Percentiles rank a stretch among this genome's conserved stretches.
Evolutionary conservation across 2,329 filamentous ascomycete genomes (phyloP).

Genomic region (Trichoderma koningii): DNA sequence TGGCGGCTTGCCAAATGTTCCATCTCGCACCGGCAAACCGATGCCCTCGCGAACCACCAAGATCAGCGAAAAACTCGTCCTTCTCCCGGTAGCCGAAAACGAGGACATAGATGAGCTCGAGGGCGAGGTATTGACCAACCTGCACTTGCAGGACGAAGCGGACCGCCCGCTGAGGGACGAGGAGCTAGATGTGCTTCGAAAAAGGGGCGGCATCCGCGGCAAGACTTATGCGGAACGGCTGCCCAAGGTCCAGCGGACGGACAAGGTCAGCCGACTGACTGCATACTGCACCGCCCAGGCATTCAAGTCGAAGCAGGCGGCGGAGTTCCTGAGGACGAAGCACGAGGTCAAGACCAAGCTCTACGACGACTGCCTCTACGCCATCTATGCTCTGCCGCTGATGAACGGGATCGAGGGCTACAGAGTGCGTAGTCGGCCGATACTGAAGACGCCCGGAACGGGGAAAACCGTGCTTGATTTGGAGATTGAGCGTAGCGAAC

Average conservation of each 20-base stretch:
- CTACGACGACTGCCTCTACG: conserved; percentile 97
- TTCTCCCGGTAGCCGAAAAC: conserved; percentile 79
- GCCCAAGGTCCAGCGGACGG: conserved; percentile 82
- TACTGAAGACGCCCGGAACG: conserved; percentile 83
- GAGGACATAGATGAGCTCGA: conserved; percentile 60
- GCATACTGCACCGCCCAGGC: conserved; percentile 96
- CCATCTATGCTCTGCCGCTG: conserved; percentile 89
- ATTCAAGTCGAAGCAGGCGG: conserved; percentile 86
- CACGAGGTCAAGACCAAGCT: conserved; percentile 93
- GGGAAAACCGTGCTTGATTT: conserved; percentile 91
- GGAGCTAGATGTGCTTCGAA: conserved; percentile 64
- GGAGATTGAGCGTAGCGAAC: conserved; percentile 92
- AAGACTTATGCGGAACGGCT: conserved; percentile 95
- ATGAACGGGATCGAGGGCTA: conserved; percentile 85
- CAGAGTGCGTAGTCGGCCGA: conserved; percentile 83
- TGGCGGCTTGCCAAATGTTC: conserved; percentile 46
- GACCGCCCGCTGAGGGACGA: conserved; percentile 66
- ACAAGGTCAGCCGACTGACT: conserved; percentile 86
- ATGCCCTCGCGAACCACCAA: conserved; percentile 88
- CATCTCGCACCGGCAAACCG: conserved; percentile 54
- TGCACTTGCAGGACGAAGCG: conserved; percentile 57
- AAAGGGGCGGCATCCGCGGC: conserved; percentile 62
- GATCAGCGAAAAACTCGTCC: conserved; percentile 93
- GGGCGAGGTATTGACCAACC: conserved; percentile 44
- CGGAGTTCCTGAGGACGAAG: conserved; percentile 81